phyloP scores from a whole-genome alignment of 2,329 filamentous ascomycete species.

The Arthrobotrys sinensis region DNA sequence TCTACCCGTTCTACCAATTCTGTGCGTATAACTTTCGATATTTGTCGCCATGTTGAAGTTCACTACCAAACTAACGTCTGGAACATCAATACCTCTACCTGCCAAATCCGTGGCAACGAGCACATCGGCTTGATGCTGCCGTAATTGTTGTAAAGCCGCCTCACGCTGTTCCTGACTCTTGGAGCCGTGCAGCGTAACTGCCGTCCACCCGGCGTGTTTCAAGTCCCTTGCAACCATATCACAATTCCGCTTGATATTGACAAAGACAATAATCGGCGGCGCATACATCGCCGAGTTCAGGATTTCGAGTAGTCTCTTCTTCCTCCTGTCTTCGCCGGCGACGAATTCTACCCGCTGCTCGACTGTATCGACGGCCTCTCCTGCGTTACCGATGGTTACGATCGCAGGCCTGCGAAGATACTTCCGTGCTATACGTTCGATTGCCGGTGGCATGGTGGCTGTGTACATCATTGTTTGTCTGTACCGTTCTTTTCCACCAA shows the following conservation, averaged over 20 bases:
- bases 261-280: conserved; percentile 96
- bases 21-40: conserved; percentile 96
- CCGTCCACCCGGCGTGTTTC: conserved; percentile 90
- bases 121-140: conserved; percentile 84
- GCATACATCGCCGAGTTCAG: conserved; percentile 83
- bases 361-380: conserved; percentile 96
- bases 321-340: conserved; percentile 91
- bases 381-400: conserved; percentile 92
- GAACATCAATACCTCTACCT: conserved; percentile 96
- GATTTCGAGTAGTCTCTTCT: conserved; percentile 95
- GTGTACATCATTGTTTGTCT: conserved; percentile 99
- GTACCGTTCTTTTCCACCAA: conserved; percentile 84
- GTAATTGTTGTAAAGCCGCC: conserved; percentile 87
- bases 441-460: conserved; percentile 92
- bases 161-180: conserved; percentile 99
- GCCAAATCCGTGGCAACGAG: conserved; percentile 96
- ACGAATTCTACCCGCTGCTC: conserved; percentile 97
- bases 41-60: conserved; percentile 98
- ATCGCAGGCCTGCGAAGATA: conserved; percentile 94
- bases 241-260: conserved; percentile 99
- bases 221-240: conserved; percentile 95
- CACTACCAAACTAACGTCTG: conserved; percentile 91
- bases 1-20: conserved; percentile 96
- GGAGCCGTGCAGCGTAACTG: conserved; percentile 91
- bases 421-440: conserved; percentile 96